These are phyloP conservation scores for Pichia sp. DNA, from an alignment of 1,139 yeast genomes.

Conservation along the genomic window DNA sequence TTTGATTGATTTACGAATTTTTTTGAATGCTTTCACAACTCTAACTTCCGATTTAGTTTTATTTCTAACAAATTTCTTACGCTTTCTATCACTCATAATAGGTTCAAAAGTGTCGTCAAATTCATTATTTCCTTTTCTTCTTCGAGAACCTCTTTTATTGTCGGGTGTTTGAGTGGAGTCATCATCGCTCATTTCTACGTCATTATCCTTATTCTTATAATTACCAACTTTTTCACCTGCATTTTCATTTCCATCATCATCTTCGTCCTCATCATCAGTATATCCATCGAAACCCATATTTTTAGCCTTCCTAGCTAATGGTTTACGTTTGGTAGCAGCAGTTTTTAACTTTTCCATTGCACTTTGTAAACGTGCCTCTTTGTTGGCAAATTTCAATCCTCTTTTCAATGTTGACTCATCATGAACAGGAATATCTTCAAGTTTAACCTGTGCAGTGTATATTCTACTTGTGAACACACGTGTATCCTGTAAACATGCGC, in stretches of 20 bases:
- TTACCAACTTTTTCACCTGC: no score
- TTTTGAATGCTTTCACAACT: constrained; percentile 21
- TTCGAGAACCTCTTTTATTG: background rate
- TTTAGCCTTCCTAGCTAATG: background rate
- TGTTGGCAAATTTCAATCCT: constrained; percentile 12
- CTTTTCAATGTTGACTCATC: constrained; percentile 3
- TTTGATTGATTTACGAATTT: constrained; percentile 23
- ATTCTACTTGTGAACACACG: constrained; percentile 2
- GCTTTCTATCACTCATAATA: constrained; percentile 24
- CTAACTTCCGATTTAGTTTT: constrained; percentile 17
- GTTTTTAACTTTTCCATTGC: constrained; percentile 4
- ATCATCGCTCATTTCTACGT: background rate
- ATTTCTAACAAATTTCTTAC: constrained; percentile 20
- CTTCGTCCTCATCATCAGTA: background rate
- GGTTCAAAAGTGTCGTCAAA: constrained; percentile 21
- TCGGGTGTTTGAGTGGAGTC: background rate
- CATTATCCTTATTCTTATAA: background rate
- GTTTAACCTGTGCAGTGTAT: constrained; percentile 9
- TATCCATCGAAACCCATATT: background rate
- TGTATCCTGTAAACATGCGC: constrained; percentile 1
- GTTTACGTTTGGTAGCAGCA: background rate
- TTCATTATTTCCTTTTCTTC: background rate
- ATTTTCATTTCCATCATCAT: background rate
- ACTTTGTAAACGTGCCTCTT: constrained; percentile 11
- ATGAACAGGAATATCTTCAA: constrained; percentile 8